phyloP scores from a whole-genome alignment of 2,329 filamentous ascomycete species.

The Talaromyces funiculosus region DNA sequence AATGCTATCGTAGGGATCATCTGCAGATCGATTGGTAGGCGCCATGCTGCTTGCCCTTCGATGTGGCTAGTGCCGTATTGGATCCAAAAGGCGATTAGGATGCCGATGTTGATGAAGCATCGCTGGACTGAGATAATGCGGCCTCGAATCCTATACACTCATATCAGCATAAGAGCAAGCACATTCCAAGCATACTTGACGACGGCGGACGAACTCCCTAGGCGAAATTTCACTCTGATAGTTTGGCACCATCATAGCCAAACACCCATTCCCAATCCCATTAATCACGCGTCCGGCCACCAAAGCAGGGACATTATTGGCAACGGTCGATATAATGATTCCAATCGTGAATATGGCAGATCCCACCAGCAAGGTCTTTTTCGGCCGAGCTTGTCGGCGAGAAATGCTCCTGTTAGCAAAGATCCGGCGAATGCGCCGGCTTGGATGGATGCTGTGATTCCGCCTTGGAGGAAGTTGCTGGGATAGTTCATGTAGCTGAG shows the following conservation, averaged over 20 bases:
- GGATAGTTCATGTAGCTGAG: conserved; percentile 23
- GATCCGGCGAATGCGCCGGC: conserved; percentile 47
- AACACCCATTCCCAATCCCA: conserved; percentile 23
- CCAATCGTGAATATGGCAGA: conserved; percentile 45
- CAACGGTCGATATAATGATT: conserved; percentile 23
- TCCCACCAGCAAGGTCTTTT: conserved; percentile 40
- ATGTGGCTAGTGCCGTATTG: conserved; percentile 12
- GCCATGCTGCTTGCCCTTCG: conserved; percentile 24
- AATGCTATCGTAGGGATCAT: conserved; percentile 38
- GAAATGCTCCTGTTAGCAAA: conserved; percentile 38
- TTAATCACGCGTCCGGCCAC: conserved; percentile 29
- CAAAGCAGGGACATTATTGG: conserved; percentile 25
- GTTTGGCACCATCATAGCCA: conserved; percentile 22
- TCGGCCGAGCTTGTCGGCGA: conserved; percentile 44
- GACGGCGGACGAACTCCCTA: conserved; percentile 13
- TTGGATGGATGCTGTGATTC: conserved; percentile 46
- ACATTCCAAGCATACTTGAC: too few relatives aligned
- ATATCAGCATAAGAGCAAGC: too few relatives aligned
- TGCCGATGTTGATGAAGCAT: conserved; percentile 22
- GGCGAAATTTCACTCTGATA: conserved; percentile 20
- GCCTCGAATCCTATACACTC: conserved; percentile 14
- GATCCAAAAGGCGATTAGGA: conserved; percentile 24
- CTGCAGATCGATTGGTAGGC: conserved; percentile 43
- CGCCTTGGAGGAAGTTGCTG: conserved; percentile 23
- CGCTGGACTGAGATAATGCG: conserved; percentile 22